Evolutionary conservation across 2,329 filamentous ascomycete genomes (phyloP), one percentile per base, ranked within the genome.

Genomic region (Calycina marina): DNA sequence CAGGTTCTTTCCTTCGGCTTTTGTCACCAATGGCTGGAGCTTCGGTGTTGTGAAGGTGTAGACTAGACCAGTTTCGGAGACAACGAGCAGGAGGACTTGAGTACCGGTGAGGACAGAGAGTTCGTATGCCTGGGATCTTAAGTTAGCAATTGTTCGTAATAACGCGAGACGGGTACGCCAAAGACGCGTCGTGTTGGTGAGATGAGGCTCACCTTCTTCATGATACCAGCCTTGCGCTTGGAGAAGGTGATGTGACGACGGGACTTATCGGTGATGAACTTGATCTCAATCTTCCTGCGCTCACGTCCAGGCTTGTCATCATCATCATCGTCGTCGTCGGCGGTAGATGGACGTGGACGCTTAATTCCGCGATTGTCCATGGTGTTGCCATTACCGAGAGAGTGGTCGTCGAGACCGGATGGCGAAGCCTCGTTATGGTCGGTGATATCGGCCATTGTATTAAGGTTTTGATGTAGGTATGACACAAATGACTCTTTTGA

Each of bases 211-310:
- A 94, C 90, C 85, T 96, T 96, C 72, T 98, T 96, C 90, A 98
- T 96, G 61, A 98, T 96, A 50, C 90, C 90, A 35, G 90, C 90
- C 69, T 98, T 98, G 59, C 90, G 84, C 76, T 98, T 98, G 49
- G 88, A 96, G 60, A 98, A 96, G 52, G 90, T 96, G 57, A 96
- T 98, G 67, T 98, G 90, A 42, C 90, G 81, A 63, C 90, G 85
- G 63, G 88, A 96, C 69, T 98, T 98, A 64, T 98, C 90, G 61
- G 86, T 88, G 60, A 98, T 98, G 65, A 98, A 98, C 72, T 98
- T 98, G 66, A 98, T 98, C 63, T 98, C 90, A 53, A 98, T 98
- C 79, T 98, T 98, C 64, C 90, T 77, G 56, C 90, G 79, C 72
- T 96, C 90, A 60, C 90, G 86, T 54, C 85, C 85, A 42, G 84